Evolutionary conservation across 345 rosid species (phyloP).

Genomic region (Laguncularia racemosa): DNA sequence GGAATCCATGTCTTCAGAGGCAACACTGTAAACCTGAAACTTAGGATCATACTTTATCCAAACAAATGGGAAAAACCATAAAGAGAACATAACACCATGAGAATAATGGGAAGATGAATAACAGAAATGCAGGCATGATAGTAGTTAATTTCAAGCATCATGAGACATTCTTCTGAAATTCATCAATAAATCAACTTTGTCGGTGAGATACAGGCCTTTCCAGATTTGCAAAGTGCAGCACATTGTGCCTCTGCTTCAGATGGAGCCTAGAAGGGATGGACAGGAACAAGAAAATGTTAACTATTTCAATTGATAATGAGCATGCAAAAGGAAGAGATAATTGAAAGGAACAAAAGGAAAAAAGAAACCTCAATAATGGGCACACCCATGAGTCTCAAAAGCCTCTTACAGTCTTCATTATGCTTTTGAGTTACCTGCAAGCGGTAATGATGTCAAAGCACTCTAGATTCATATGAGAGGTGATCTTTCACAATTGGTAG

Average conservation of each 20-base stretch:
- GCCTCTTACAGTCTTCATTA: slow-evolving; percentile 88
- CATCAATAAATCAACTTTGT: too few relatives aligned
- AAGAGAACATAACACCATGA: too few relatives aligned
- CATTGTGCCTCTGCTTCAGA: slow-evolving; percentile 94
- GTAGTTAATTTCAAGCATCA: not conserved
- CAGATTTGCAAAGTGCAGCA: slow-evolving; percentile 87
- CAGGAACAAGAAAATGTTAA: too few relatives aligned
- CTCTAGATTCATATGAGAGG: too few relatives aligned
- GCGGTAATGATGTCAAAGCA: not conserved
- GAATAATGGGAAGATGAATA: too few relatives aligned
- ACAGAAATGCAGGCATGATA: not conserved
- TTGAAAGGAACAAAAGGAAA: not conserved
- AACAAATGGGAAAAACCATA: slow-evolving; percentile 2
- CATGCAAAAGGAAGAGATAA: not conserved
- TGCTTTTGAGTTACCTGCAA: slow-evolving; percentile 80
- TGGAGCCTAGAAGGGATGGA: slow-evolving; percentile 41
- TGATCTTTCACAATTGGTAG: too few relatives aligned
- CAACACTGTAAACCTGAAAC: slow-evolving; percentile 82
- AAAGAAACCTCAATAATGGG: slow-evolving; percentile 70
- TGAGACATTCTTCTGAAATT: too few relatives aligned
- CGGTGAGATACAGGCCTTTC: slow-evolving; percentile 45
- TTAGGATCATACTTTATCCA: too few relatives aligned
- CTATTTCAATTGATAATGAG: slow-evolving; percentile 5
- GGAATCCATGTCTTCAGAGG: slow-evolving; percentile 99
- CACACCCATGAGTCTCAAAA: slow-evolving; percentile 82